phyloP scores from a whole-genome alignment of 306 rosid genomes.

The Quercus glauca region DNA sequence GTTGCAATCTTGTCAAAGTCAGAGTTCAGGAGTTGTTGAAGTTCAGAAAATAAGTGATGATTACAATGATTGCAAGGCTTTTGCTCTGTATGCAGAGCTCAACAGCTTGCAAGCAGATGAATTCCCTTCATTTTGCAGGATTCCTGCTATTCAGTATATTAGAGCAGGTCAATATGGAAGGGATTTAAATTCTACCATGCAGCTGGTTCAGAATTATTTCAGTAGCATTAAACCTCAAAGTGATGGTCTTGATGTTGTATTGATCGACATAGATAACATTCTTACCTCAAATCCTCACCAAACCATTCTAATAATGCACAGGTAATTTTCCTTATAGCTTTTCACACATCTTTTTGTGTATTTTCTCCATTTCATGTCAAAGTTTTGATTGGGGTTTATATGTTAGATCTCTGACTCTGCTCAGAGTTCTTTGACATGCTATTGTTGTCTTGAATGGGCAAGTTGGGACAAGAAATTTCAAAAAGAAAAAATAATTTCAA shows the following conservation, averaged over 20 bases:
- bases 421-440: not conserved
- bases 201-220: slow-evolving; percentile 51
- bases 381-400: not conserved
- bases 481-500: too few species aligned
- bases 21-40: slow-evolving; percentile 49
- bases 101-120: slow-evolving; percentile 53
- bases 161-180: slow-evolving; percentile 67
- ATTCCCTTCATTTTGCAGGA: slow-evolving; percentile 56
- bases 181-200: slow-evolving; percentile 53
- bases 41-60: slow-evolving; percentile 29
- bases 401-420: not conserved
- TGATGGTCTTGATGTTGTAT: slow-evolving; percentile 50
- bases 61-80: slow-evolving; percentile 52
- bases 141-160: slow-evolving; percentile 40
- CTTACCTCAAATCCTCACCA: slow-evolving; percentile 27
- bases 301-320: slow-evolving; percentile 16
- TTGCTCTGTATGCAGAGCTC: slow-evolving; percentile 56
- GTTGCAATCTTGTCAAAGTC: slow-evolving; percentile 80
- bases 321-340: slow-evolving; percentile 30
- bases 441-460: not conserved
- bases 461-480: too few species aligned
- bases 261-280: slow-evolving; percentile 74
- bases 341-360: not conserved
- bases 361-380: not conserved
- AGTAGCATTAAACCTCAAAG: slow-evolving; percentile 27